phyloP scores from a whole-genome alignment of 352 stramenopile genomes.

The Pythium aristosporum region DNA sequence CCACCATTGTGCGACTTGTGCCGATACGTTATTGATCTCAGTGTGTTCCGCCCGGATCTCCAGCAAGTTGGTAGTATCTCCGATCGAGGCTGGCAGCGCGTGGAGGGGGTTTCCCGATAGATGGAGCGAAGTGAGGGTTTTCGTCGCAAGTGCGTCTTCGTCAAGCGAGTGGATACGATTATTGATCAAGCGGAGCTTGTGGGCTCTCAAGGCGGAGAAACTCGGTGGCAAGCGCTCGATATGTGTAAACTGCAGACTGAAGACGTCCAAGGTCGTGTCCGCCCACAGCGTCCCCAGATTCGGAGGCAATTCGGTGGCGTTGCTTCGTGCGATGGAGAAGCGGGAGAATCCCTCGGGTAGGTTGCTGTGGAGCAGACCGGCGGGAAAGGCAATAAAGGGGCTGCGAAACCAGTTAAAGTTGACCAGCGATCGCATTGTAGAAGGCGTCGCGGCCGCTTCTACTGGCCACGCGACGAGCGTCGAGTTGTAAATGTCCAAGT shows the following conservation, averaged over 20 bases:
- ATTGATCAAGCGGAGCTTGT: slow-evolving; percentile 19
- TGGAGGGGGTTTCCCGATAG: slow-evolving; percentile 17
- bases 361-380: slow-evolving; percentile 9
- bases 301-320: slow-evolving; percentile 17
- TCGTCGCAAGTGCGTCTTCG: slow-evolving; percentile 5
- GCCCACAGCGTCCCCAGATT: slow-evolving; percentile 15
- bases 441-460: slow-evolving; percentile 14
- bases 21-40: not conserved
- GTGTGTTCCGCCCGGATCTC: slow-evolving; percentile 14
- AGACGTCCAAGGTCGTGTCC: slow-evolving; percentile 3
- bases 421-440: slow-evolving; percentile 7
- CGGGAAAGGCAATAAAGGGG: slow-evolving; percentile 4
- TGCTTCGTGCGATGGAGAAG: slow-evolving; percentile 18
- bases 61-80: slow-evolving; percentile 2
- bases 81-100: slow-evolving; percentile 2
- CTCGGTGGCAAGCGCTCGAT: slow-evolving; percentile 3
- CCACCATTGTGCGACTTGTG: slow-evolving; percentile 14
- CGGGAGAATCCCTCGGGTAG: slow-evolving; percentile 13
- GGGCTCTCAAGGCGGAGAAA: not conserved
- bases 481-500: slow-evolving; percentile 24
- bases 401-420: slow-evolving; percentile 18
- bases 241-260: slow-evolving; percentile 22
- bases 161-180: slow-evolving; percentile 8
- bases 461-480: slow-evolving; percentile 15
- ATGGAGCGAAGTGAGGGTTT: not conserved